Evolutionary conservation across 805 yeast genomes (phyloP), one percentile per base, ranked within the genome.

Genomic region (Komagataella populi): DNA sequence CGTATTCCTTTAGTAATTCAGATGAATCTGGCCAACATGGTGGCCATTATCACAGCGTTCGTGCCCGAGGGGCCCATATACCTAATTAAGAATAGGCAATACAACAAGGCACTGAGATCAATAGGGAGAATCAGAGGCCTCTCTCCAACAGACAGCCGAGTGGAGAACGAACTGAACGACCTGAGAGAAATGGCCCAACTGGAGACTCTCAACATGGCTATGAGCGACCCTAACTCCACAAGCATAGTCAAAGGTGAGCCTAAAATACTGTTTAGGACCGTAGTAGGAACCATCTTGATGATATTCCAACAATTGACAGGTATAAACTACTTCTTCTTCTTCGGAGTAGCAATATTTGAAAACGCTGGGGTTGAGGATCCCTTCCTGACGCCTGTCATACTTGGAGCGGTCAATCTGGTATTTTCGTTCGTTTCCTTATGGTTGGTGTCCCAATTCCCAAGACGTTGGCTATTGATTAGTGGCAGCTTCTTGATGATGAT

Each of bases 291-390:
- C 45, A 46, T 55, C 3, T 48, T 68, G 5, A 52, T 61, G 39
- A 58, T 59, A 46, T 59, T 65, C 43, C 71, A 68, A 55, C 87
- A 82, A 61, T 70, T 79, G 58, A 72, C 79, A 36, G 88, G 88
- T 54, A 74, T 80, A 51, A 82, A 82, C 66, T 82, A 79, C 65
- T 79, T 82, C 56, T 80, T 83, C 69, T 81, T 79, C 64, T 82
- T 76, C 57, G 83, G 84, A 48, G 76, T 82, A n/a, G 65, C 76
- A 8, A 72, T 82, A 53, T 81, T 83, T 60, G 63, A 65, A 23
- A 54, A 56, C 45, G 78, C 78, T 43, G 82, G 84, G 10, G 56
- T 80, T 47, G 60, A 65, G 10, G 78, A 81, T 59, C 72, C 84
- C 6, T 80, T 77, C 59, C 55, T 70, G 36, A 77, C 83, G 10